These are phyloP conservation scores for Moesziomyces sp. DNA, from an alignment of 1,284 basidiomycete genomes.

Conservation along the genomic window DNA sequence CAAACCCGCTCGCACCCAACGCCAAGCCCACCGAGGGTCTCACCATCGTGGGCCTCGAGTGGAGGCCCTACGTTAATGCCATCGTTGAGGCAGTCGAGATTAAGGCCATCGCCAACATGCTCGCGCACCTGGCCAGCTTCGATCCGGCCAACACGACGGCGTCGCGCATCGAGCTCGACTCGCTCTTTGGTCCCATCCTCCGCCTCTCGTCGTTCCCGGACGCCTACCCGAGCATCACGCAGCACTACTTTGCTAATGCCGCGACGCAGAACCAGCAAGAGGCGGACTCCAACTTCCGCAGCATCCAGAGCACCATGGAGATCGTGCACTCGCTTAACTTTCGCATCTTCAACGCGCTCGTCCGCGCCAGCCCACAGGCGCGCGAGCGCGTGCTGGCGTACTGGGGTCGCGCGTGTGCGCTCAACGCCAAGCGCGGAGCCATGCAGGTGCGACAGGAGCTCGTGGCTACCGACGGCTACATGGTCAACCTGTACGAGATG, in stretches of 20 bases:
- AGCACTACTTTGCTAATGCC: conserved; percentile 55
- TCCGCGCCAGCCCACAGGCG: conserved; percentile 81
- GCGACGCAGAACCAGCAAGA: conserved; percentile 49
- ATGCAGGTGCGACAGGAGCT: conserved; percentile 86
- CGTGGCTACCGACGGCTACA: conserved; percentile 90
- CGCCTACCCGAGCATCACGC: conserved; percentile 54
- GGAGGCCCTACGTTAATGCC: conserved; percentile 87
- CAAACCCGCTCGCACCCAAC: conserved; percentile 1
- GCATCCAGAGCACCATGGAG: conserved; percentile 58
- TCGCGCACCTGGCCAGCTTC: conserved; percentile 79
- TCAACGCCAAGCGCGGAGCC: conserved; percentile 88
- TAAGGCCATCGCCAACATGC: conserved; percentile 80
- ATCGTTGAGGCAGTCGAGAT: conserved; percentile 82
- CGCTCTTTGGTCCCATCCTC: conserved; percentile 60
- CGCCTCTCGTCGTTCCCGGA: conserved; percentile 61
- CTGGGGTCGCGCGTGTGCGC: conserved; percentile 78
- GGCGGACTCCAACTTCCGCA: conserved; percentile 50
- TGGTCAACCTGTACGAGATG: conserved; percentile 87
- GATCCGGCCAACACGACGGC: conserved; percentile 75
- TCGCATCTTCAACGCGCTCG: conserved; percentile 86
- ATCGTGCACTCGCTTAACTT: conserved; percentile 79
- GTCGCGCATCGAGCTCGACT: conserved; percentile 64
- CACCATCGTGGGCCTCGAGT: conserved; percentile 71
- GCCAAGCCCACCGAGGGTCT: conserved; percentile 52
- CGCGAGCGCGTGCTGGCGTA: conserved; percentile 87